Percentiles rank a stretch among this genome's conserved stretches.
Conservation (phyloP, 148 eudicot genomes). For the Chenopodium formosanum region DNA sequence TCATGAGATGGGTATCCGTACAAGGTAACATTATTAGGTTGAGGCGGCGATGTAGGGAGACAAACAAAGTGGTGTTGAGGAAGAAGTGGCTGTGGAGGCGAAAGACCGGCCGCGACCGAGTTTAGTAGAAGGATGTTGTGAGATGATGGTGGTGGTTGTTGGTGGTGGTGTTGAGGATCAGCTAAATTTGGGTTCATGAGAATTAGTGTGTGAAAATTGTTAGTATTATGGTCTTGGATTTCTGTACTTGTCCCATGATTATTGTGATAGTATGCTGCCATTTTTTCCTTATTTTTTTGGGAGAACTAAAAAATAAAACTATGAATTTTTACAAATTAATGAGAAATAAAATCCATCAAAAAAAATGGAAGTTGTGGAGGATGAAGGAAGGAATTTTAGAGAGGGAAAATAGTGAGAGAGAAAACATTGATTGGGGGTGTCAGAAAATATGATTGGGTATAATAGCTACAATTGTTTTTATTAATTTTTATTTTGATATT, state of each 20-base stretch:
- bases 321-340: neutral
- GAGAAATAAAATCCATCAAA: neutral
- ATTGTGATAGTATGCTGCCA: conserved; percentile 27
- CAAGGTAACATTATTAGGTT: conserved; percentile 24
- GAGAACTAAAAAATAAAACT: neutral
- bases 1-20: conserved; percentile 36
- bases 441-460: conserved; percentile 31
- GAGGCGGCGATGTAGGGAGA: conserved; percentile 28
- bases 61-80: conserved; percentile 36
- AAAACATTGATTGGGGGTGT: conserved; percentile 24
- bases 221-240: conserved; percentile 12
- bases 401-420: conserved; percentile 9
- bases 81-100: conserved; percentile 16
- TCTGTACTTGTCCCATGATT: neutral
- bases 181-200: conserved; percentile 61
- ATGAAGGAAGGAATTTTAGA: conserved; percentile 10
- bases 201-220: conserved; percentile 53
- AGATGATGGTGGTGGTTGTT: conserved; percentile 17
- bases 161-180: conserved; percentile 28
- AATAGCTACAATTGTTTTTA: neutral
- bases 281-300: neutral
- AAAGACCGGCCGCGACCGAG: conserved; percentile 21
- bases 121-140: conserved; percentile 44
- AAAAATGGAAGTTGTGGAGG: neutral
- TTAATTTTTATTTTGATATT: neutral